Evolutionary conservation across 306 rosid species (phyloP).

Genomic region (Citrullus mucosospermus): DNA sequence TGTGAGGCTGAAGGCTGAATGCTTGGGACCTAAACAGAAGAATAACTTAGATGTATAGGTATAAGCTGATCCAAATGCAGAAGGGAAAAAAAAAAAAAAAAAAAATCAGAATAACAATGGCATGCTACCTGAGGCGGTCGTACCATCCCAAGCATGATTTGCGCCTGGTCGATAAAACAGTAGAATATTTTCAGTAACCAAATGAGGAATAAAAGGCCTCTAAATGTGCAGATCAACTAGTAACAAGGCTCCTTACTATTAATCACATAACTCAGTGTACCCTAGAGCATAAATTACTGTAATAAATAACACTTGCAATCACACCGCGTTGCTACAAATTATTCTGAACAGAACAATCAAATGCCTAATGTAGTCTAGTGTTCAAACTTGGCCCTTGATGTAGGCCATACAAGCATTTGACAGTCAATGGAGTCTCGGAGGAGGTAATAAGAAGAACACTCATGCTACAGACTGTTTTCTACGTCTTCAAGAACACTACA

Average conservation of each 20-base stretch:
- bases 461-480: neutral
- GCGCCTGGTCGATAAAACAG: constrained; percentile 52
- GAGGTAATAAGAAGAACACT: neutral
- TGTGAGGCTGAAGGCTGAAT: constrained; percentile 51
- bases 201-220: neutral
- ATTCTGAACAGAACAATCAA: neutral
- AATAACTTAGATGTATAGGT: neutral
- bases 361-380: neutral
- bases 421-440: neutral
- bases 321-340: neutral
- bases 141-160: constrained; percentile 98
- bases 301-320: neutral
- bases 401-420: neutral
- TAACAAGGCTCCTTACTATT: neutral
- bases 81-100: neutral
- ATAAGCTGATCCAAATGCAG: constrained; percentile 4
- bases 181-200: neutral
- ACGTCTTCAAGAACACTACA: neutral
- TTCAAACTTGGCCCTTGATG: neutral
- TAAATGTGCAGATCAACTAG: neutral
- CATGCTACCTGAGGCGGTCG: constrained; percentile 72
- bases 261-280: neutral
- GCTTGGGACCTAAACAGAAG: constrained; percentile 49
- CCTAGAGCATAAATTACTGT: neutral
- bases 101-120: neutral